A percentile compares a stretch with the other conserved stretches of the same genome.
phyloP scores from a whole-genome alignment of 768 basidiomycete species.

The Strobilomyces confusus region DNA sequence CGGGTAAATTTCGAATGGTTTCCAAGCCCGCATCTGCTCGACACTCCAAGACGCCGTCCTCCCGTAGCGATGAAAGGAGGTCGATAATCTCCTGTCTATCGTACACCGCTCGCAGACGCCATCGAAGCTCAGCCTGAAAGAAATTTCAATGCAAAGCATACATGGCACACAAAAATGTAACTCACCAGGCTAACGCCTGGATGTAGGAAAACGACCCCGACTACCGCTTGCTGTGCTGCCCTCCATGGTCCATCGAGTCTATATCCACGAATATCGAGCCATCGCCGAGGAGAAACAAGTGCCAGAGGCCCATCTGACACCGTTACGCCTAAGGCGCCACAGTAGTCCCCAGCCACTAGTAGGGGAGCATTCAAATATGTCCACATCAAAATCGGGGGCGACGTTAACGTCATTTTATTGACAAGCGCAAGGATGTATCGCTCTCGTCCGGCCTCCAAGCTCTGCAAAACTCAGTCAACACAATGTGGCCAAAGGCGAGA shows the following conservation, averaged over 20 bases:
- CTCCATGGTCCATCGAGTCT: constrained; percentile 65
- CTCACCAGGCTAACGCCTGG: constrained; percentile 74
- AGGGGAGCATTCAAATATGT: constrained; percentile 55
- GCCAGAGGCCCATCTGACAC: constrained; percentile 43
- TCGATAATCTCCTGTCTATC: constrained; percentile 73
- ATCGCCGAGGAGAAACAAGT: constrained; percentile 63
- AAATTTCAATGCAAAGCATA: constrained; percentile 7
- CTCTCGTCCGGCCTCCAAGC: constrained; percentile 11
- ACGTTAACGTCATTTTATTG: constrained; percentile 40
- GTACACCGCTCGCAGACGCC: constrained; percentile 68
- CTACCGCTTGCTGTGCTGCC: constrained; percentile 65
- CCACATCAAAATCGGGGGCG: constrained; percentile 62
- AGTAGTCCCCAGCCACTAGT: constrained; percentile 52
- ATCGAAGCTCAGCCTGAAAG: constrained; percentile 60
- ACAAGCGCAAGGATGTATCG: constrained; percentile 32
- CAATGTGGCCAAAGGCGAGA: background rate
- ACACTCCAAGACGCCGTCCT: constrained; percentile 46
- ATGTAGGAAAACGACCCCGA: constrained; percentile 60
- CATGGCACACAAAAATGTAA: background rate
- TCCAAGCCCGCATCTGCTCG: constrained; percentile 8
- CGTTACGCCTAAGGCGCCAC: constrained; percentile 53
- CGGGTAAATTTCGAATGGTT: constrained; percentile 14
- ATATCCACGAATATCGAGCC: constrained; percentile 68
- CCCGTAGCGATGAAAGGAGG: constrained; percentile 48
- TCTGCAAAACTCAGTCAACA: constrained; percentile 11